phyloP scores from a whole-genome alignment of 768 basidiomycete genomes.

The Boletus speciosus region DNA sequence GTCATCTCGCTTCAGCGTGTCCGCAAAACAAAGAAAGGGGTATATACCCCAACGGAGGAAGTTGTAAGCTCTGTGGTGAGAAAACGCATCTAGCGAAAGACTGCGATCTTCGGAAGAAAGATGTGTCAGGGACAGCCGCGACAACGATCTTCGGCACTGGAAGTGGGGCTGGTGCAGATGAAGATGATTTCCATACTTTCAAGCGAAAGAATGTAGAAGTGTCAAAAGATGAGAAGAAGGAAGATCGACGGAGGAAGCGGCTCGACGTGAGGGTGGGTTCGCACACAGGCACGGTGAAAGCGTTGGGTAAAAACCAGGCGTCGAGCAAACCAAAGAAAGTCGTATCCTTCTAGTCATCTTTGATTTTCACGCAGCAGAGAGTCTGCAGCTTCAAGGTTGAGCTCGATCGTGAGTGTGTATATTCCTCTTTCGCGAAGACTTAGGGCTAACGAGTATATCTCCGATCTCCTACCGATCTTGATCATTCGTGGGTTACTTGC shows the following conservation, averaged over 20 bases:
- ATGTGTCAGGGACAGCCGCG: conserved; percentile 34
- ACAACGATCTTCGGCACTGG: conserved; percentile 31
- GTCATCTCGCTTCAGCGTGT: conserved; percentile 84
- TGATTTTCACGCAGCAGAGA: neutral
- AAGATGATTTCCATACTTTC: conserved; percentile 90
- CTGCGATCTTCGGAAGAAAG: conserved; percentile 63
- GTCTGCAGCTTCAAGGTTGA: neutral
- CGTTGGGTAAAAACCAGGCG: conserved; percentile 28
- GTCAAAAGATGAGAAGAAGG: conserved; percentile 54
- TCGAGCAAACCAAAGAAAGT: conserved; percentile 41
- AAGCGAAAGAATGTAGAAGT: conserved; percentile 61
- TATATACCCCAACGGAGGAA: conserved; percentile 87
- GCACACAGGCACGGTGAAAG: conserved; percentile 39
- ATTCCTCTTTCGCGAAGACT: neutral
- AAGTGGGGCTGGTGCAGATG: conserved; percentile 74
- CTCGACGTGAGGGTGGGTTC: conserved; percentile 44
- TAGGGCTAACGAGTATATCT: neutral
- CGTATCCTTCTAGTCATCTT: conserved; percentile 40
- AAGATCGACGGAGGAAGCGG: conserved; percentile 40
- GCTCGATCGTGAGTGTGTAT: neutral
- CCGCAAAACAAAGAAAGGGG: conserved; percentile 76
- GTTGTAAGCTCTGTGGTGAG: conserved; percentile 84
- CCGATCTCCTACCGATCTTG: neutral
- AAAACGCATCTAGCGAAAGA: conserved; percentile 84
- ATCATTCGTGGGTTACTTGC: neutral